Evolutionary conservation across 2,329 filamentous ascomycete genomes (phyloP).

Genomic region (Aspergillus eucalypticola): DNA sequence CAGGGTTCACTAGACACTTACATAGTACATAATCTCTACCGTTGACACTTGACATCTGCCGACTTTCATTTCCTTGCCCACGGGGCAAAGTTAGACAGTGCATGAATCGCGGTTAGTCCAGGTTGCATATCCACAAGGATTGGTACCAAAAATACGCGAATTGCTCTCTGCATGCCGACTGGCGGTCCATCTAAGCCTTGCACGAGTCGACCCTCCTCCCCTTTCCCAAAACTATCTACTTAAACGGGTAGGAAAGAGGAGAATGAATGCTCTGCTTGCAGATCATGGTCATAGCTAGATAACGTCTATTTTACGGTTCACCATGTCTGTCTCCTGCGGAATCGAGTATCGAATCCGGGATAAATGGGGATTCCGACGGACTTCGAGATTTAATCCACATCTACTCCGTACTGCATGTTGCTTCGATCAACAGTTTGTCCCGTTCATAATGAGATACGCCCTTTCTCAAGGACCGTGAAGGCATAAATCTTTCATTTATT

Average conservation of each 20-base stretch:
- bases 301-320: neutral
- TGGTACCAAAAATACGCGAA: neutral
- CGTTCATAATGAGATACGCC: no score
- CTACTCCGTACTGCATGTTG: neutral
- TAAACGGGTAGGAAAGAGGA: neutral
- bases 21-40: neutral
- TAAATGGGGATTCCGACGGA: neutral
- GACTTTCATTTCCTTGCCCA: neutral
- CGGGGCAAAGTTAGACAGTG: neutral
- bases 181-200: conserved; percentile 1
- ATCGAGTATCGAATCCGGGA: neutral
- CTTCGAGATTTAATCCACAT: neutral
- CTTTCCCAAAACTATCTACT: neutral
- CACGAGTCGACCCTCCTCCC: conserved; percentile 5
- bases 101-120: neutral
- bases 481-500: no score
- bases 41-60: conserved; percentile 2
- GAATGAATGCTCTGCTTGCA: neutral
- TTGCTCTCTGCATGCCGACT: neutral
- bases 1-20: neutral
- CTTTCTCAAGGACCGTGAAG: no score
- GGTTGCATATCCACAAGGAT: neutral
- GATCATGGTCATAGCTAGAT: conserved; percentile 4
- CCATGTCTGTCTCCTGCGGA: neutral
- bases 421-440: neutral